phyloP scores from a whole-genome alignment of 306 rosid species.

The Gynostemma pentaphyllum region DNA sequence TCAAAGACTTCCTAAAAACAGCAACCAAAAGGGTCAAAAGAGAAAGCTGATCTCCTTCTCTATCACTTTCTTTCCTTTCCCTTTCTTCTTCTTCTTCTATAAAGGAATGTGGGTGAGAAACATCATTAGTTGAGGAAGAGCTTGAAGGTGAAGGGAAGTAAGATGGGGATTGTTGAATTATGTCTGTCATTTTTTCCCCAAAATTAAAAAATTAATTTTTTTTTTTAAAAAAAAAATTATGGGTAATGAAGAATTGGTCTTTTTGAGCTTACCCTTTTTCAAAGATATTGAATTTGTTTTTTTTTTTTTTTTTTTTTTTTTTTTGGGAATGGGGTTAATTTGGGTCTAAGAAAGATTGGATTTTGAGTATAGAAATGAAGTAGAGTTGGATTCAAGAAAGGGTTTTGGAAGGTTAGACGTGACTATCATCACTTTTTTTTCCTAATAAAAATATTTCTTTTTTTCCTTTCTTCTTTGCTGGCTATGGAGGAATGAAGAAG shows the following conservation, averaged over 20 bases:
- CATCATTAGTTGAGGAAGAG: conserved; percentile 48
- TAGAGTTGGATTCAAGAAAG: conserved; percentile 77
- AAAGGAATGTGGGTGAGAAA: conserved; percentile 42
- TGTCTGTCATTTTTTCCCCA: conserved; percentile 53
- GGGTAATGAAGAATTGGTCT: conserved; percentile 17
- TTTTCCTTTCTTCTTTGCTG: conserved; percentile 7
- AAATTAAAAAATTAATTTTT: not conserved
- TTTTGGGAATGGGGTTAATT: conserved; percentile 3
- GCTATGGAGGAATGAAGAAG: conserved; percentile 23
- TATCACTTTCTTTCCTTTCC: conserved; percentile 45
- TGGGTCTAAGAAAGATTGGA: conserved; percentile 21
- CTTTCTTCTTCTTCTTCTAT: conserved; percentile 22
- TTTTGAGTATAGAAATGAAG: conserved; percentile 33
- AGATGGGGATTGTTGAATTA: conserved; percentile 56
- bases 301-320: no score
- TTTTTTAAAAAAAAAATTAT: not conserved
- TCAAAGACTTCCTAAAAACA: conserved; percentile 75
- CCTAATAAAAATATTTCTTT: not conserved
- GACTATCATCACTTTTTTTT: conserved; percentile 37
- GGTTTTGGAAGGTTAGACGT: conserved; percentile 53
- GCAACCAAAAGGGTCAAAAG: conserved; percentile 58
- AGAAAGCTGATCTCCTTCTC: conserved; percentile 73
- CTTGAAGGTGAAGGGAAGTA: conserved; percentile 87
- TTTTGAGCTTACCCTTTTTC: conserved; percentile 4
- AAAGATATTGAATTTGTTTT: not conserved